These are phyloP conservation scores for Circinella umbellata DNA, from an alignment of 371 early-diverging fungal species.

Conservation along the genomic window DNA sequence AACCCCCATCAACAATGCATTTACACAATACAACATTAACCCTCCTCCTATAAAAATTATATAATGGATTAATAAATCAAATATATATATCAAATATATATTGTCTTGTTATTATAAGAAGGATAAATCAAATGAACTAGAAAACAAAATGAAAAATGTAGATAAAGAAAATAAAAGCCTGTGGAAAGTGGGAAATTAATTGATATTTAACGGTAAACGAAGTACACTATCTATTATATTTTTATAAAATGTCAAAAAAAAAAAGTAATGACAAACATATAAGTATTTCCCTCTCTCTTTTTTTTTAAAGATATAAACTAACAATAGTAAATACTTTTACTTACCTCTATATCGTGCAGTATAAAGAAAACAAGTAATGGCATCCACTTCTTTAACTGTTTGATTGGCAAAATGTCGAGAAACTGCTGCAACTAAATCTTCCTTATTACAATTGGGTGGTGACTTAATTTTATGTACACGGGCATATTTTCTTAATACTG, in stretches of 20 bases:
- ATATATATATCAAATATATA: no score
- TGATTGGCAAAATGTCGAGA: constrained; percentile 57
- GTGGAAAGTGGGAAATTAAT: background rate
- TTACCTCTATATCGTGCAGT: constrained; percentile 54
- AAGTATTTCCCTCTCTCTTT: no score
- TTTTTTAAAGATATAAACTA: background rate
- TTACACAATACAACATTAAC: no score
- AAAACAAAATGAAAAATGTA: background rate
- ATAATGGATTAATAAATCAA: no score
- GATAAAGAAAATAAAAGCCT: no score
- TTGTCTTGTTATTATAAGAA: no score
- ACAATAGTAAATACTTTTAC: background rate
- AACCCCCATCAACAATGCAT: no score
- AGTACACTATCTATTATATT: constrained; percentile 20
- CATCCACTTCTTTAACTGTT: constrained; percentile 52
- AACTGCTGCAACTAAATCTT: constrained; percentile 50
- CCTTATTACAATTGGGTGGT: constrained; percentile 37
- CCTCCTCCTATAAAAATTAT: no score
- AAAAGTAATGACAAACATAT: background rate
- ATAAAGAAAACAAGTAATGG: constrained; percentile 55
- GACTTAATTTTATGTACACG: constrained; percentile 50
- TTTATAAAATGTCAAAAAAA: background rate
- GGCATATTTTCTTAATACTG: constrained; percentile 48
- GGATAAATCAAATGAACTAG: no score
- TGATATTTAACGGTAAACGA: constrained; percentile 17